These are phyloP conservation scores for Biscogniauxia sp. DNA, from an alignment of 2,329 filamentous ascomycete genomes.

Conservation along the genomic window DNA sequence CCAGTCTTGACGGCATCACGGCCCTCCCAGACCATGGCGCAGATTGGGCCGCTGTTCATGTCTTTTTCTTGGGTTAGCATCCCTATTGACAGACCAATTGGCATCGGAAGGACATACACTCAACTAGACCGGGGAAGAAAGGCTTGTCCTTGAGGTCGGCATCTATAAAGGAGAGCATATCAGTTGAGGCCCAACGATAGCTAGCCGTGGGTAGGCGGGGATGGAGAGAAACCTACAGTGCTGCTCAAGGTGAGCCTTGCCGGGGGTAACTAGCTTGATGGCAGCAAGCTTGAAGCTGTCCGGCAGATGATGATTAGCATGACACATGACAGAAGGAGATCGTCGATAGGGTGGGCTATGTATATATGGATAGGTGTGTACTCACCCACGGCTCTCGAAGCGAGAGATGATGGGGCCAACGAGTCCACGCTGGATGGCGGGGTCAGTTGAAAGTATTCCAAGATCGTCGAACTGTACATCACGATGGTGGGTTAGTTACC, in stretches of 20 bases:
- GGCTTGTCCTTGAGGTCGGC: constrained; percentile 87
- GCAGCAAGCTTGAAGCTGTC: constrained; percentile 93
- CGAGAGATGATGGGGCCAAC: constrained; percentile 95
- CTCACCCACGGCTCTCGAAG: constrained; percentile 93
- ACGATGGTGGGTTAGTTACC: constrained; percentile 52
- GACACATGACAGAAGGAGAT: not conserved
- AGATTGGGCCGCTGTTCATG: constrained; percentile 96
- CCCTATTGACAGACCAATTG: constrained; percentile 9
- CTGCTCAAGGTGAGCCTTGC: constrained; percentile 94
- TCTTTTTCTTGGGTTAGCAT: constrained; percentile 51
- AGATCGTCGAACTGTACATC: constrained; percentile 2
- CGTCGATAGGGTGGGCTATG: not conserved
- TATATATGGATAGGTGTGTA: constrained; percentile 16
- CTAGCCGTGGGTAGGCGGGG: not conserved
- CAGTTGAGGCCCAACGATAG: constrained; percentile 5
- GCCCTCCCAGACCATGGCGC: constrained; percentile 99
- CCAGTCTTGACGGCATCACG: constrained; percentile 99
- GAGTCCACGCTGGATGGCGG: constrained; percentile 74
- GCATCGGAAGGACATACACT: constrained; percentile 62
- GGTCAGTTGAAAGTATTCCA: constrained; percentile 19
- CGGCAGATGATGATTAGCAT: constrained; percentile 12
- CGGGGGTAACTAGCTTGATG: constrained; percentile 89
- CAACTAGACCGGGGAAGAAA: constrained; percentile 93
- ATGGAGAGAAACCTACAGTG: constrained; percentile 64
- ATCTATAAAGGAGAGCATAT: constrained; percentile 49